A percentile compares a stretch with the other conserved stretches of the same genome.
phyloP scores from a whole-genome alignment of 73 alveolate species.

The Uronychia setigera region DNA sequence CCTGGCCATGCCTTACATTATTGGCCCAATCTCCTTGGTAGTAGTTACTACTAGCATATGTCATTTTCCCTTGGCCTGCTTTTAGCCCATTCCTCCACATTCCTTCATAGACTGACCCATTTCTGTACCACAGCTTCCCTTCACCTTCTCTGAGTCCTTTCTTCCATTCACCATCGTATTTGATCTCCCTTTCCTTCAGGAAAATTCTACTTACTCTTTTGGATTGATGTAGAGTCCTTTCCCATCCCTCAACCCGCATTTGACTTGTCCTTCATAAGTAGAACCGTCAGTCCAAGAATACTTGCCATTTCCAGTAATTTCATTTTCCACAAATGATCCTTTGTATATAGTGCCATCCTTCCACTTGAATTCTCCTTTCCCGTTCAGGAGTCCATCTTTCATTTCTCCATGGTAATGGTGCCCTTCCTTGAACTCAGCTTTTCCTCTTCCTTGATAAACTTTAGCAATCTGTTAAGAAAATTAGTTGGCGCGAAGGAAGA shows the following conservation, averaged over 20 bases:
- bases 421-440: conserved; percentile 72
- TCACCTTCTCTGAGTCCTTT: conserved; percentile 90
- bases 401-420: conserved; percentile 76
- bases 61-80: conserved; percentile 91
- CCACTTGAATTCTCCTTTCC: conserved; percentile 71
- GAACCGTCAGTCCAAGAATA: conserved; percentile 78
- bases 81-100: conserved; percentile 85
- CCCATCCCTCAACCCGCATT: conserved; percentile 87
- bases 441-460: conserved; percentile 68
- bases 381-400: conserved; percentile 79
- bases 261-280: conserved; percentile 80
- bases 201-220: conserved; percentile 55
- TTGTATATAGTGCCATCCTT: conserved; percentile 78
- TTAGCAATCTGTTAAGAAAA: conserved; percentile 38
- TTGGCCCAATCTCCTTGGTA: conserved; percentile 94
- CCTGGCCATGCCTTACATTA: conserved; percentile 93
- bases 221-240: conserved; percentile 66
- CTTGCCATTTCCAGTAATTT: conserved; percentile 84
- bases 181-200: conserved; percentile 89
- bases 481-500: background rate
- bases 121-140: conserved; percentile 83
- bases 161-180: conserved; percentile 92
- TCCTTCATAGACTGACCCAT: conserved; percentile 92
- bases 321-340: conserved; percentile 84
- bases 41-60: conserved; percentile 89